Conservation (phyloP, 1,139 yeast genomes). For the Geotrichum restrictum region DNA sequence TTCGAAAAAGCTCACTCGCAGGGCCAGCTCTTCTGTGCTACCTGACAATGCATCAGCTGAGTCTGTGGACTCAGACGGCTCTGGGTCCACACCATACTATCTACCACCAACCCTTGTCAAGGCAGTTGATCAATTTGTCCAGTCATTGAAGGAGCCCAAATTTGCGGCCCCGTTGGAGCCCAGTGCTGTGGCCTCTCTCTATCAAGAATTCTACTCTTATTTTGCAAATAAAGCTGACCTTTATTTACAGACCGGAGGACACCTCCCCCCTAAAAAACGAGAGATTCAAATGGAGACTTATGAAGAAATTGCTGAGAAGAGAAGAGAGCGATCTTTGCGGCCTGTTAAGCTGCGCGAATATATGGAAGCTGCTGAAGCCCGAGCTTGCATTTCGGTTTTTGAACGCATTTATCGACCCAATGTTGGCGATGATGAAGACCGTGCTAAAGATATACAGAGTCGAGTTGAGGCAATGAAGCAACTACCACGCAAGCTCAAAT, state of each 20-base stretch:
- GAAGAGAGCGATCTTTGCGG: slow-evolving; percentile 28
- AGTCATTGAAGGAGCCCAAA: slow-evolving; percentile 53
- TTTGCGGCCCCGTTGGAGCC: slow-evolving; percentile 52
- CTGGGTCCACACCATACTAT: not conserved
- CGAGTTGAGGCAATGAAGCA: slow-evolving; percentile 32
- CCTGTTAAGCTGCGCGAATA: slow-evolving; percentile 33
- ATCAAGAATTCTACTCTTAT: slow-evolving; percentile 50
- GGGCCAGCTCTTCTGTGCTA: not conserved
- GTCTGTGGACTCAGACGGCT: slow-evolving; percentile 1
- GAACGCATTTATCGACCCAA: slow-evolving; percentile 24
- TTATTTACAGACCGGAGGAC: slow-evolving; percentile 26
- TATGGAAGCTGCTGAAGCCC: slow-evolving; percentile 42
- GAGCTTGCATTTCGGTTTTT: slow-evolving; percentile 43
- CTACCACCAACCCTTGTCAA: slow-evolving; percentile 36
- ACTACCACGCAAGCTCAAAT: slow-evolving; percentile 30
- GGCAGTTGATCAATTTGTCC: slow-evolving; percentile 45
- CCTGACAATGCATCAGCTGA: slow-evolving; percentile 11
- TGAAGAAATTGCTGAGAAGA: slow-evolving; percentile 37
- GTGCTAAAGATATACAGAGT: slow-evolving; percentile 30
- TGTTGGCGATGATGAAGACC: slow-evolving; percentile 31
- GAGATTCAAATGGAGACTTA: slow-evolving; percentile 37
- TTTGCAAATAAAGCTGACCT: slow-evolving; percentile 36
- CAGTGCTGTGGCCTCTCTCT: slow-evolving; percentile 49
- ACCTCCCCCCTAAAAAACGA: slow-evolving; percentile 19
- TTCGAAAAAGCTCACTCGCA: slow-evolving; percentile 1